phyloP scores from a whole-genome alignment of 176 grass and related monocot genomes.

The Oryza coarctata region DNA sequence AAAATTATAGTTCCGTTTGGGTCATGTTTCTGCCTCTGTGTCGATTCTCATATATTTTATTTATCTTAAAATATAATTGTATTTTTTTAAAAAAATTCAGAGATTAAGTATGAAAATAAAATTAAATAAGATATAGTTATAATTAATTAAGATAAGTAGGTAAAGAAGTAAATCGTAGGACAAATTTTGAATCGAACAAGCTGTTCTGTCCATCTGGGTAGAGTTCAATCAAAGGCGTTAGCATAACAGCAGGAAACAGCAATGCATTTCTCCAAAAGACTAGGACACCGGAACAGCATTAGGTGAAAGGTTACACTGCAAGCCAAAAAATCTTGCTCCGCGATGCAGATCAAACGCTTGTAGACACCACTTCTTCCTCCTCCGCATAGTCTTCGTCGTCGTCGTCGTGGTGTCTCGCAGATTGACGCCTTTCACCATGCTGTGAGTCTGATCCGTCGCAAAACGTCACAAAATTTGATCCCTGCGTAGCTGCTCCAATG shows the following conservation, averaged over 20 bases:
- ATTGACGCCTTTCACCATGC: neutral
- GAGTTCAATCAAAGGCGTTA: neutral
- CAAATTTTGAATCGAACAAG: no score
- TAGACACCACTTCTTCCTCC: constrained; percentile 14
- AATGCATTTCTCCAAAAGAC: neutral
- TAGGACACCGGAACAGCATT: neutral
- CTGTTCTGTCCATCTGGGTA: no score
- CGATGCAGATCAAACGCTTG: constrained; percentile 16
- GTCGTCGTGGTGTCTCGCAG: neutral
- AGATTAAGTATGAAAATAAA: no score
- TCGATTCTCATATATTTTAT: no score
- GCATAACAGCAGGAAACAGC: neutral
- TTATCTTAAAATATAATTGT: no score
- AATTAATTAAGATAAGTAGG: no score
- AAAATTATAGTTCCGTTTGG: no score
- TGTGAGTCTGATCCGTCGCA: neutral
- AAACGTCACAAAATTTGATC: neutral
- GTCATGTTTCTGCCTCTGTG: no score
- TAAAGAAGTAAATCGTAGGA: no score
- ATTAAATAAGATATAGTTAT: no score
- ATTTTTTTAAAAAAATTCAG: no score
- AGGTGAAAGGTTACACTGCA: neutral
- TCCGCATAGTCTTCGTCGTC: neutral
- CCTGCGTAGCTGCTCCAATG: neutral
- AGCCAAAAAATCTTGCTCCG: neutral